Evolutionary conservation across 345 rosid genomes (phyloP).

Genomic region (Sonneratia caseolaris): DNA sequence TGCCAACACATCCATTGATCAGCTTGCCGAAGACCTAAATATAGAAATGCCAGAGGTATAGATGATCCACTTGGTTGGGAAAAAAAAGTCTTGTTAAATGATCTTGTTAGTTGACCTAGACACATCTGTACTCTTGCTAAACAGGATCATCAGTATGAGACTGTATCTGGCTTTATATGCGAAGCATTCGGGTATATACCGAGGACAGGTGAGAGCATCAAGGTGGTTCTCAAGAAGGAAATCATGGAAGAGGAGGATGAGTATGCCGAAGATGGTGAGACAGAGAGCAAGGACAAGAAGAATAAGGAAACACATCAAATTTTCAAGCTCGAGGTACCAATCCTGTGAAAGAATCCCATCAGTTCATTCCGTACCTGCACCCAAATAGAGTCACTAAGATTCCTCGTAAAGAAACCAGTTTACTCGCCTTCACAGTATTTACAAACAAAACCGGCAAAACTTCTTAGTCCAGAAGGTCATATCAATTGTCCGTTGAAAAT

Average conservation of each 20-base stretch:
- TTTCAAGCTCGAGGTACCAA: constrained; percentile 75
- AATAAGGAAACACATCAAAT: constrained; percentile 66
- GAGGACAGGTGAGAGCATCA: constrained; percentile 84
- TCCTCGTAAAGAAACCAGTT: neutral
- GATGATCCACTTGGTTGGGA: neutral
- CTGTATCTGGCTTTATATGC: constrained; percentile 91
- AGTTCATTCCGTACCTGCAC: neutral
- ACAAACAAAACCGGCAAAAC: neutral
- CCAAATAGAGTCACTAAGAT: neutral
- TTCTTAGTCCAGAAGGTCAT: neutral
- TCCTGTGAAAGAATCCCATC: constrained; percentile 1
- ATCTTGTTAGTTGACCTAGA: neutral
- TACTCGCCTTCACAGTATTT: neutral
- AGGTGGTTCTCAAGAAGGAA: constrained; percentile 72
- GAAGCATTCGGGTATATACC: constrained; percentile 98
- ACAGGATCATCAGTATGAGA: constrained; percentile 97
- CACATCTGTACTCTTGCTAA: neutral
- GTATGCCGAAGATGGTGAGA: constrained; percentile 37
- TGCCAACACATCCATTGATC: constrained; percentile 96
- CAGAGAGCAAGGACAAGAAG: constrained; percentile 38
- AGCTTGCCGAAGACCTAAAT: constrained; percentile 83
- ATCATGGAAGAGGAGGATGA: constrained; percentile 56
- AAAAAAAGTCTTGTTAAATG: neutral
- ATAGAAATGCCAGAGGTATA: constrained; percentile 95
- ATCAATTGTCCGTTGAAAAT: neutral